Base-by-base conservation (phyloP, 163 green algal genomes). In the Volvox carteri region DNA sequence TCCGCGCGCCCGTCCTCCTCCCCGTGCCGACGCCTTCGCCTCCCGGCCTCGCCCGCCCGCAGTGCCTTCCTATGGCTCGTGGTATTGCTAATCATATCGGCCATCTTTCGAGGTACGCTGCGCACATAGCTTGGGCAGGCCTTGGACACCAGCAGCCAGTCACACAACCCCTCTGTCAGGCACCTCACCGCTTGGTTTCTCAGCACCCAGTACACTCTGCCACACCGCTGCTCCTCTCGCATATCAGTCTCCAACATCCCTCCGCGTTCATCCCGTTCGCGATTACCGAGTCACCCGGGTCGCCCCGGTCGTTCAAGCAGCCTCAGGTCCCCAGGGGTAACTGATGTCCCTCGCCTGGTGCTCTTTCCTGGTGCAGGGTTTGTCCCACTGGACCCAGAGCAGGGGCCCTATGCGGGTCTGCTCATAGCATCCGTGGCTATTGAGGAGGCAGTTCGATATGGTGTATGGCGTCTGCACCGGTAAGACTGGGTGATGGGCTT, bases 11-110 rank as follows among this genome's bases (percentile, higher is more conserved):
- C 21, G 41, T 23, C 70, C 33, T 23, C 70, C 70, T 78, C 14
- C 70, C 60, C 48, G 25, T 7, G 1, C 72, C 19, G 11, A 86
- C 79, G 28, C 37, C 23, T 23, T 1, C 70, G 39, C 35, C 14
- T 28, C 70, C 39, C 70, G 33, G 18, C 42, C 70, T 78, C 70
- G 35, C 65, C 21, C 35, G 21, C 65, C 42, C 12, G 85, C 90
- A 95, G 92, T 50, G 78, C 91, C 3, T 95, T 95, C 88, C 48
- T 87, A 48, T 95, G 93, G 93, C 91, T 95, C 9, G 16, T 92
- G 0, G 84, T 93, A 6, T 58, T 95, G 8, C 84, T 95, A 6
- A 30, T 93, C 28, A 94, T 67, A 0, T 90, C 91, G 18, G 91
- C 88, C 1, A 84, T 95, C 4, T 93, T 95, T 46, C 35, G 83